Evolutionary conservation across 208 protist species (phyloP).

Genomic region (Trypanosoma platydactyli): DNA sequence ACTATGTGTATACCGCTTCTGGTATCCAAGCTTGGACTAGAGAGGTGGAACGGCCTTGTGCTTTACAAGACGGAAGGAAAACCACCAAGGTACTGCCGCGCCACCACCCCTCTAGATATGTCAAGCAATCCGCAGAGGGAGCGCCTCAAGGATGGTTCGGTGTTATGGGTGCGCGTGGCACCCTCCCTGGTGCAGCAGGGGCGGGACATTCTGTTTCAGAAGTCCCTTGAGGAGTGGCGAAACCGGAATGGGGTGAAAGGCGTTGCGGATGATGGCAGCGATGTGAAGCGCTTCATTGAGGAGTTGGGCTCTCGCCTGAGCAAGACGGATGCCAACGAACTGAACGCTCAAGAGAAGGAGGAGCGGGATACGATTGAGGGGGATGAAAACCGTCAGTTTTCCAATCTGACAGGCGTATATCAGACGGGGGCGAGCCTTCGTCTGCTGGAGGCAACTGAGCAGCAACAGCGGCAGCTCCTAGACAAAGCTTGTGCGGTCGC

Average conservation of each 20-base stretch:
- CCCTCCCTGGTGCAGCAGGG: conserved; percentile 16
- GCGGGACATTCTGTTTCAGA: conserved; percentile 27
- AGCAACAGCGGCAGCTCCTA: not conserved
- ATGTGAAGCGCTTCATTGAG: conserved; percentile 30
- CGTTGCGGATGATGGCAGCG: conserved; percentile 23
- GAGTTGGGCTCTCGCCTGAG: conserved; percentile 26
- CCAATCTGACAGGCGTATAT: conserved; percentile 10
- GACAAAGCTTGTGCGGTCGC: not conserved
- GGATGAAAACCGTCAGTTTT: conserved; percentile 26
- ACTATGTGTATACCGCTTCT: conserved; percentile 25
- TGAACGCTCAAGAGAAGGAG: conserved; percentile 17
- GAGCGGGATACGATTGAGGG: conserved; percentile 17
- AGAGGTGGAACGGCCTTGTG: conserved; percentile 22
- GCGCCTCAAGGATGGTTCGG: conserved; percentile 24
- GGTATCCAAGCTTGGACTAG: conserved; percentile 24
- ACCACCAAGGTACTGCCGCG: conserved; percentile 24
- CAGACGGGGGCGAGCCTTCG: not conserved
- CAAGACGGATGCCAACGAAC: not conserved
- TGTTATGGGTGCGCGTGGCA: conserved; percentile 25
- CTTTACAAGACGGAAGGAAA: conserved; percentile 32
- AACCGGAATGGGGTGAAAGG: conserved; percentile 13
- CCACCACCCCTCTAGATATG: conserved; percentile 28
- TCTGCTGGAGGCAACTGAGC: conserved; percentile 13
- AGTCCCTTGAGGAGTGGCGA: conserved; percentile 27
- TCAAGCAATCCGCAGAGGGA: conserved; percentile 23